These are phyloP conservation scores for Tetrapyrgos nigripes DNA, from an alignment of 1,284 basidiomycete species.

Conservation along the genomic window DNA sequence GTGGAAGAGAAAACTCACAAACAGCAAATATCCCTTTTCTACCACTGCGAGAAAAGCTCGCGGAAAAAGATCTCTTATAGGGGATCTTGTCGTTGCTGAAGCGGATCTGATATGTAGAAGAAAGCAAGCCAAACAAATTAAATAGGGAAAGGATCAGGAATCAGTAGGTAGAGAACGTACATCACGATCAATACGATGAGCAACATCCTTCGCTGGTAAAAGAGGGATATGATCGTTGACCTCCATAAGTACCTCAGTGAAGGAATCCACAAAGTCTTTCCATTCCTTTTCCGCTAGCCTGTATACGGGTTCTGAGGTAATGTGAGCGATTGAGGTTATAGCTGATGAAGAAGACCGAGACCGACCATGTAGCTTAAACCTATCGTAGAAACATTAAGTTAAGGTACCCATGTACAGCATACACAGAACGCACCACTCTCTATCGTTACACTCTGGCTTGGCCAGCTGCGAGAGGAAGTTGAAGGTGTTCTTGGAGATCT, in stretches of 20 bases:
- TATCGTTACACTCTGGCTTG: constrained; percentile 83
- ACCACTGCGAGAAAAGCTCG: constrained; percentile 81
- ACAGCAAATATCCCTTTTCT: constrained; percentile 80
- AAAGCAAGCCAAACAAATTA: too few species aligned
- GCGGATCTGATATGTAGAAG: constrained; percentile 73
- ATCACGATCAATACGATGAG: constrained; percentile 86
- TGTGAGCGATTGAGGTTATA: background rate
- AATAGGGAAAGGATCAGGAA: background rate
- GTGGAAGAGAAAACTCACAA: constrained; percentile 56
- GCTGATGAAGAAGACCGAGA: background rate
- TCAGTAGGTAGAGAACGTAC: constrained; percentile 47
- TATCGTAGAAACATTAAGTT: constrained; percentile 29
- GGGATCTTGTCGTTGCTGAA: constrained; percentile 95
- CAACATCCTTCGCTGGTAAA: constrained; percentile 86
- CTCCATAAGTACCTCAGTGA: constrained; percentile 71
- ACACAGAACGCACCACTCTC: constrained; percentile 72
- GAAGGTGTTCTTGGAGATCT: constrained; percentile 85
- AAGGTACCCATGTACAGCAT: background rate
- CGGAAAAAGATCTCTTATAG: constrained; percentile 84
- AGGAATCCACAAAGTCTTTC: constrained; percentile 80
- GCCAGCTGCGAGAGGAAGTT: constrained; percentile 76
- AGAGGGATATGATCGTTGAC: constrained; percentile 84
- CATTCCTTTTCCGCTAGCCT: constrained; percentile 87
- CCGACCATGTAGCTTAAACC: constrained; percentile 80
- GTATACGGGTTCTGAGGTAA: constrained; percentile 75